Evolutionary conservation across 1,139 yeast species (phyloP).

Genomic region (Hanseniaspora gamundiae): DNA sequence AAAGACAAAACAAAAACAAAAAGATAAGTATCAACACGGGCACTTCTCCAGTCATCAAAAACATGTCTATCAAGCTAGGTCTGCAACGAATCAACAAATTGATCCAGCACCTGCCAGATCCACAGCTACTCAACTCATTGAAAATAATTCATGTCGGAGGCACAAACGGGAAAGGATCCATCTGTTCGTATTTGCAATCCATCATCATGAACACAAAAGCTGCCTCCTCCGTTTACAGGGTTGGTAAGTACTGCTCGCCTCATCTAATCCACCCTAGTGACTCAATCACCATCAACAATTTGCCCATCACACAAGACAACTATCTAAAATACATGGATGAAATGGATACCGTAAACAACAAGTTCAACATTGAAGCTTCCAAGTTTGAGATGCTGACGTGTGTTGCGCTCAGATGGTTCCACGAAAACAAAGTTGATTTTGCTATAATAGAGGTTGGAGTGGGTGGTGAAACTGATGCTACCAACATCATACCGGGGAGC

Average conservation of each 20-base stretch:
- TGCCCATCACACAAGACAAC: slow-evolving; percentile 35
- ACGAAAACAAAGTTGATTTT: slow-evolving; percentile 42
- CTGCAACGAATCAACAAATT: slow-evolving; percentile 39
- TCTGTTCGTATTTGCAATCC: slow-evolving; percentile 64
- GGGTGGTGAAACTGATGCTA: slow-evolving; percentile 83
- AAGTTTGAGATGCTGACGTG: slow-evolving; percentile 82
- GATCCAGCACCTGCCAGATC: slow-evolving; percentile 44
- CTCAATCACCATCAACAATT: slow-evolving; percentile 54
- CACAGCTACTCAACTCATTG: slow-evolving; percentile 38
- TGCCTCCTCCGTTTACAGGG: slow-evolving; percentile 25
- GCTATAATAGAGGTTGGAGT: slow-evolving; percentile 85
- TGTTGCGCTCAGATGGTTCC: slow-evolving; percentile 68
- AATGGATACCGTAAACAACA: slow-evolving; percentile 25
- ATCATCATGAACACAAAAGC: slow-evolving; percentile 34
- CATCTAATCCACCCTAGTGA: slow-evolving; percentile 66
- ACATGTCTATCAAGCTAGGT: slow-evolving; percentile 49
- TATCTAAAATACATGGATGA: slow-evolving; percentile 34
- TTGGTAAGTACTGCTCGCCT: slow-evolving; percentile 83
- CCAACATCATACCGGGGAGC: slow-evolving; percentile 44
- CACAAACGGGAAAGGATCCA: slow-evolving; percentile 91
- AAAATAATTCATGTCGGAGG: slow-evolving; percentile 80
- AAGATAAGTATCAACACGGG: no score
- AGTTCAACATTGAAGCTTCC: slow-evolving; percentile 48
- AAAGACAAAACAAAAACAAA: no score
- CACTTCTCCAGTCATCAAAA: no score